Evolutionary conservation across 2,329 filamentous ascomycete species (phyloP).

Genomic region (Geosmithia putterillii): DNA sequence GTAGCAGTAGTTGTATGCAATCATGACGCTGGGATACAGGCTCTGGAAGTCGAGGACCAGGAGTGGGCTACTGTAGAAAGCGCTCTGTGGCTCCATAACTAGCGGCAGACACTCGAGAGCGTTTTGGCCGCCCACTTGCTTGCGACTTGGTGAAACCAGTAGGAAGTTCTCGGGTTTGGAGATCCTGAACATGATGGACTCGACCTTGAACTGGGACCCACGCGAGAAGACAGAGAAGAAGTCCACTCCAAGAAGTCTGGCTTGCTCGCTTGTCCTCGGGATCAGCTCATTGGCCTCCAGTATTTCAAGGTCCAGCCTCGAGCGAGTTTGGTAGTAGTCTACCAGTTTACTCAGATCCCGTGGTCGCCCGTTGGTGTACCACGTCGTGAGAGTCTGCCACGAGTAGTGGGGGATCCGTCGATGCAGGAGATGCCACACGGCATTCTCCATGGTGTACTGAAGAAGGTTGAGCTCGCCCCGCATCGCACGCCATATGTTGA

Average conservation of each 20-base stretch:
- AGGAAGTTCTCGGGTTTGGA: conserved; percentile 94
- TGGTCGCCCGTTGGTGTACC: conserved; percentile 61
- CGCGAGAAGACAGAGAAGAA: conserved; percentile 94
- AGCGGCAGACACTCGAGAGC: conserved; percentile 87
- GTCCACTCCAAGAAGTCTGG: conserved; percentile 81
- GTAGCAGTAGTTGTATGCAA: conserved; percentile 98
- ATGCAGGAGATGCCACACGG: conserved; percentile 82
- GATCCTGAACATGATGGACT: conserved; percentile 97
- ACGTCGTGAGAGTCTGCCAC: conserved; percentile 65
- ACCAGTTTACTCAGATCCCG: conserved; percentile 63
- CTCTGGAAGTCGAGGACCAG: conserved; percentile 93
- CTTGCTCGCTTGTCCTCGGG: conserved; percentile 84
- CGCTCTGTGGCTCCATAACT: conserved; percentile 95
- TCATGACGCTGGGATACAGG: conserved; percentile 95
- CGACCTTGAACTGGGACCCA: conserved; percentile 96
- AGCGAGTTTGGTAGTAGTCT: conserved; percentile 63
- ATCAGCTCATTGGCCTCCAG: conserved; percentile 84
- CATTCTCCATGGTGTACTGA: conserved; percentile 94
- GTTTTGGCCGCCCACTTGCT: conserved; percentile 89
- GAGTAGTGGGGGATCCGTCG: conserved; percentile 80
- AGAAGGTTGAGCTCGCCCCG: conserved; percentile 79
- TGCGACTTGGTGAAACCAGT: conserved; percentile 76
- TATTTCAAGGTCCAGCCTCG: conserved; percentile 78
- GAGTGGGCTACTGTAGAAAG: conserved; percentile 82
- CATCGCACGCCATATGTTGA: conserved; percentile 97